Base-by-base conservation (phyloP, 345 rosid genomes). In the Cardamine resedifolia region DNA sequence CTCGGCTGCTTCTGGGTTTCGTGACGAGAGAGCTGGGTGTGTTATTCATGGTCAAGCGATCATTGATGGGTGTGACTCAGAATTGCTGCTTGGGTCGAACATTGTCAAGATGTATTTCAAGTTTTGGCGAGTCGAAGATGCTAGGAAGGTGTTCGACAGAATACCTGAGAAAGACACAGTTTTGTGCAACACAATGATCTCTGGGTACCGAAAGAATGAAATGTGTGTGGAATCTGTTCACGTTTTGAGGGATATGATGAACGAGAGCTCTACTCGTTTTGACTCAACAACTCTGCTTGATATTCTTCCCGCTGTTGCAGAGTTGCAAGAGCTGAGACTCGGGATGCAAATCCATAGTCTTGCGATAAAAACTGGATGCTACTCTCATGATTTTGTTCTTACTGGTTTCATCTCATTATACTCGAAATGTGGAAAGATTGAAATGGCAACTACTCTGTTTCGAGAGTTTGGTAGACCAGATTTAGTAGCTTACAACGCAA, bases 401-500 rank as follows among this genome's bases (percentile, higher is more conserved):
- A 90, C 97, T 0, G 90, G 89, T 10, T 81, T 90, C 70, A 77
- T 87, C 71, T 85, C 87, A 0, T 58, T 87, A 34, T 90, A 87
- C 57, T 85, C 90, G 0, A 88, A 87, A 62, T 83, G 95, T 34
- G 83, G 88, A 30, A 84, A 83, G 68, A 70, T 80, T 66, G 68
- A 75, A 50, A 66, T 61, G 11, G 82, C 83, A 23, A 52, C 52
- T 70, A 27, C 75, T 58, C 77, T 90, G 82, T 90, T 88, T 73
- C 56, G 71, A 39, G 81, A 79, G 77, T 83, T 88, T 71, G 68
- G 58, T 71, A 20, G 49, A 75, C 89, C 80, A 1, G 97, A 90
- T 82, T 71, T 88, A 67, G 83, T 88, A 58, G 85, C 90, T 77
- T 85, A 76, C 76, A 90, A 90, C 48, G 95, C 97, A 16, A 87